Percentiles rank a stretch among this genome's conserved stretches.
Evolutionary conservation across 805 yeast genomes (phyloP).

Genomic region (Saturnispora sanitii): DNA sequence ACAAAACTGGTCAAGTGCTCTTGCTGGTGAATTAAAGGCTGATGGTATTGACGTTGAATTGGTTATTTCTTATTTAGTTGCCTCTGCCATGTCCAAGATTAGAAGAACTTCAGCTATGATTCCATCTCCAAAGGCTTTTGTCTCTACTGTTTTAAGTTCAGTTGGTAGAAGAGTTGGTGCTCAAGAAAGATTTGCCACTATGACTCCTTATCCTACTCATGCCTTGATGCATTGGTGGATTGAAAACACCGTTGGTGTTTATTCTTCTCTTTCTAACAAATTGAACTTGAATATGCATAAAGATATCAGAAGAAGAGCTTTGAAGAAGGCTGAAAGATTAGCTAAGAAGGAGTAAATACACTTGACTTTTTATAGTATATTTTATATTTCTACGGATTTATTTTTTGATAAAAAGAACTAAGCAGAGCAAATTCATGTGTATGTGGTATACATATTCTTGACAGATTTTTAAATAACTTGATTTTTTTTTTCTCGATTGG

Average conservation of each 20-base stretch:
- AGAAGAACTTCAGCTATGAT: conserved; percentile 63
- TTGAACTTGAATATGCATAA: conserved; percentile 71
- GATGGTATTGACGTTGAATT: conserved; percentile 77
- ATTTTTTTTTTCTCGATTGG: not conserved
- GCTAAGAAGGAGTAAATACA: conserved; percentile 17
- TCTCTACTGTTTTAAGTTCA: conserved; percentile 52
- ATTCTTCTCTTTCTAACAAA: conserved; percentile 55
- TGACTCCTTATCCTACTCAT: conserved; percentile 90
- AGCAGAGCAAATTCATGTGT: too few species aligned
- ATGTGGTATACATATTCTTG: too few species aligned
- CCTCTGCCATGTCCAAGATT: conserved; percentile 93
- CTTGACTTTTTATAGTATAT: not conserved
- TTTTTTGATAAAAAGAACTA: not conserved
- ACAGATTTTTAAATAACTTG: too few species aligned
- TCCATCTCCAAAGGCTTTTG: conserved; percentile 79
- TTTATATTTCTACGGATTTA: not conserved
- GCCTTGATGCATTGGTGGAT: conserved; percentile 83
- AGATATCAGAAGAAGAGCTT: conserved; percentile 71
- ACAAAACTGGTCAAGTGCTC: conserved; percentile 85
- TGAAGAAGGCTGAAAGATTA: conserved; percentile 53
- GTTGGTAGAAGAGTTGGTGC: conserved; percentile 88
- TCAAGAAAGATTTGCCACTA: conserved; percentile 77
- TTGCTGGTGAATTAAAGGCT: conserved; percentile 72
- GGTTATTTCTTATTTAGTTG: conserved; percentile 78
- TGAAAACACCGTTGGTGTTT: conserved; percentile 74